A percentile compares a stretch with the other conserved stretches of the same genome.
phyloP scores from a whole-genome alignment of 2,329 filamentous ascomycete genomes.

The Triangularia verruculosa region DNA sequence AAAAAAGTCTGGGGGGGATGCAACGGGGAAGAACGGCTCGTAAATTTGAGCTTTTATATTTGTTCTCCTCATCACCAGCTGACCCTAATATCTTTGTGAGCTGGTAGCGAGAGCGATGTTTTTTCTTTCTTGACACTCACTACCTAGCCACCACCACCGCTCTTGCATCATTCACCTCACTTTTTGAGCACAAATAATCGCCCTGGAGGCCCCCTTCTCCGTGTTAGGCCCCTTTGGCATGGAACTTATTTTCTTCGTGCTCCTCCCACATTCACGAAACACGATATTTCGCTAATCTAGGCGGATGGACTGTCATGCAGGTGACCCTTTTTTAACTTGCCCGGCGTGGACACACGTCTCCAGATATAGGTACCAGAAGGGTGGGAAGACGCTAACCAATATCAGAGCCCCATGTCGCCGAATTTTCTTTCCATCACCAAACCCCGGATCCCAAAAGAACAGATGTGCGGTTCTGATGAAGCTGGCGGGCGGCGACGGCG shows the following conservation, averaged over 20 bases:
- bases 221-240: neutral
- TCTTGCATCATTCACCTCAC: neutral
- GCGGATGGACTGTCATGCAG: neutral
- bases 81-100: neutral
- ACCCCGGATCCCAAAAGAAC: neutral
- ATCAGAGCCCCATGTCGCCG: neutral
- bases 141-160: neutral
- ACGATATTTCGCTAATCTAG: neutral
- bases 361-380: neutral
- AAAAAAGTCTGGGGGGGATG: neutral
- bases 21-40: neutral
- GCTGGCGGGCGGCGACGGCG: too few species aligned
- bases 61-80: neutral
- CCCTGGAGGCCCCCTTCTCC: neutral
- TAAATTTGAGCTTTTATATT: neutral
- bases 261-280: neutral
- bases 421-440: neutral
- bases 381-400: neutral
- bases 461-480: neutral
- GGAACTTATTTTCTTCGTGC: neutral
- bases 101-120: neutral
- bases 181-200: neutral
- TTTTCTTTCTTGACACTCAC: neutral
- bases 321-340: neutral
- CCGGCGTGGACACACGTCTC: neutral